Percentiles rank a stretch among this genome's conserved stretches.
phyloP scores from a whole-genome alignment of 768 basidiomycete species.

The Bullera alba region DNA sequence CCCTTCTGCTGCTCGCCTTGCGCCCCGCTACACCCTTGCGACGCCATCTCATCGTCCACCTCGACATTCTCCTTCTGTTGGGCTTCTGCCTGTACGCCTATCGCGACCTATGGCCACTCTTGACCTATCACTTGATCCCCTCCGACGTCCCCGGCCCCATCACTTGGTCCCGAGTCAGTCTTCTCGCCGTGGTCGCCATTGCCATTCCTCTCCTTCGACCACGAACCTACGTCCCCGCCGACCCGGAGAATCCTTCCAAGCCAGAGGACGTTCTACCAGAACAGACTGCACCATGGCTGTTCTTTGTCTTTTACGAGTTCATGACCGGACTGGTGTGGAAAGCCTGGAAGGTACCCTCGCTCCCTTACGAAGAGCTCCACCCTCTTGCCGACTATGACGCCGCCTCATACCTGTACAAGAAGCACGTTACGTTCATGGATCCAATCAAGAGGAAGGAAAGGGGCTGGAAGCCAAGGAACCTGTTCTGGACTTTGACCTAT shows the following conservation, averaged over 20 bases:
- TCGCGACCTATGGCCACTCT: constrained; percentile 57
- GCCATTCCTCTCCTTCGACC: constrained; percentile 57
- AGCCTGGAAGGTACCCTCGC: constrained; percentile 34
- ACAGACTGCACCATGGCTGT: constrained; percentile 53
- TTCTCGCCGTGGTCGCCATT: constrained; percentile 51
- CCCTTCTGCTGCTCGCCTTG: constrained; percentile 48
- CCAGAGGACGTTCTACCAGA: constrained; percentile 47
- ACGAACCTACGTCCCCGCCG: constrained; percentile 56
- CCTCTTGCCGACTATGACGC: constrained; percentile 51
- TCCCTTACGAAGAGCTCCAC: constrained; percentile 48
- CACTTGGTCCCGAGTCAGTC: constrained; percentile 55
- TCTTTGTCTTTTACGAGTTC: constrained; percentile 52
- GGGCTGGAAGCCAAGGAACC: constrained; percentile 49
- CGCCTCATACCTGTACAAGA: constrained; percentile 39
- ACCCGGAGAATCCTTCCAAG: constrained; percentile 47
- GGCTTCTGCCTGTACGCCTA: constrained; percentile 54
- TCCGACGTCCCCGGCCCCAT: constrained; percentile 49
- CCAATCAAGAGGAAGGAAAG: constrained; percentile 37
- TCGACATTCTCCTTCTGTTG: constrained; percentile 52
- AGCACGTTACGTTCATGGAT: constrained; percentile 46
- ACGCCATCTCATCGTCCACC: constrained; percentile 49
- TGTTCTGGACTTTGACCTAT: constrained; percentile 51
- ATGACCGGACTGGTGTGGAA: constrained; percentile 51
- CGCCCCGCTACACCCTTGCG: constrained; percentile 47
- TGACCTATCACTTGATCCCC: constrained; percentile 54